Percentiles rank a stretch among this genome's conserved stretches.
phyloP scores from a whole-genome alignment of 2,329 filamentous ascomycete genomes.

The Sphaceloma murrayae region DNA sequence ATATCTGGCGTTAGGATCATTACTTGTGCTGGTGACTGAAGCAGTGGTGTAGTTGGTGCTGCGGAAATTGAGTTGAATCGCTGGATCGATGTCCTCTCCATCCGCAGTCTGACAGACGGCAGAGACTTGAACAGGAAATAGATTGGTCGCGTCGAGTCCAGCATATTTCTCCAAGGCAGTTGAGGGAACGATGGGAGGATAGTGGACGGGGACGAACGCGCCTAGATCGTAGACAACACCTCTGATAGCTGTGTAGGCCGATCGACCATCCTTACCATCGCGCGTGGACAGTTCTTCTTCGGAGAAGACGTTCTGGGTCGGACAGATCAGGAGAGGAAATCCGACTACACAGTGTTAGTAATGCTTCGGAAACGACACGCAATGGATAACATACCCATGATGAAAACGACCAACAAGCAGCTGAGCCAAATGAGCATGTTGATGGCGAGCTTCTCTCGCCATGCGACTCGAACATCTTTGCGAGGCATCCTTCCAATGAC shows the following conservation, averaged over 20 bases:
- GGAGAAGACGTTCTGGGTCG: constrained; percentile 80
- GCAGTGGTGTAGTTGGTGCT: constrained; percentile 64
- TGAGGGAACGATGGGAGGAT: constrained; percentile 55
- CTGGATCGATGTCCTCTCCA: constrained; percentile 55
- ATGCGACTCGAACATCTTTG: constrained; percentile 84
- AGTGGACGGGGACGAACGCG: constrained; percentile 65
- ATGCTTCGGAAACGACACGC: background rate
- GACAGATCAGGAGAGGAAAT: constrained; percentile 83
- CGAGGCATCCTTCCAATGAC: constrained; percentile 74
- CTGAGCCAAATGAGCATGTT: constrained; percentile 93
- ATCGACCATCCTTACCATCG: constrained; percentile 58
- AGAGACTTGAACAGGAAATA: constrained; percentile 92
- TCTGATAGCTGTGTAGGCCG: constrained; percentile 70
- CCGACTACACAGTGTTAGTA: constrained; percentile 41
- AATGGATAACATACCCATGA: constrained; percentile 55
- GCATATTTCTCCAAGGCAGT: constrained; percentile 68
- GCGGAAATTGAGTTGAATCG: constrained; percentile 78
- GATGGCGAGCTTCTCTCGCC: constrained; percentile 96
- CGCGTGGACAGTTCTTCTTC: constrained; percentile 62
- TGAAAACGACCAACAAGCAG: constrained; percentile 70
- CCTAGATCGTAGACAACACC: constrained; percentile 81
- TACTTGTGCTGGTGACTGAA: constrained; percentile 52
- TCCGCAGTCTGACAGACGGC: constrained; percentile 74
- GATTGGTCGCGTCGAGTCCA: constrained; percentile 71
- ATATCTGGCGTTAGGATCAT: constrained; percentile 67